Percentiles rank a stretch among this genome's conserved stretches.
These are phyloP conservation scores for Jaenimonas drosophilae DNA, from an alignment of 208 protist species.

Conservation along the genomic window DNA sequence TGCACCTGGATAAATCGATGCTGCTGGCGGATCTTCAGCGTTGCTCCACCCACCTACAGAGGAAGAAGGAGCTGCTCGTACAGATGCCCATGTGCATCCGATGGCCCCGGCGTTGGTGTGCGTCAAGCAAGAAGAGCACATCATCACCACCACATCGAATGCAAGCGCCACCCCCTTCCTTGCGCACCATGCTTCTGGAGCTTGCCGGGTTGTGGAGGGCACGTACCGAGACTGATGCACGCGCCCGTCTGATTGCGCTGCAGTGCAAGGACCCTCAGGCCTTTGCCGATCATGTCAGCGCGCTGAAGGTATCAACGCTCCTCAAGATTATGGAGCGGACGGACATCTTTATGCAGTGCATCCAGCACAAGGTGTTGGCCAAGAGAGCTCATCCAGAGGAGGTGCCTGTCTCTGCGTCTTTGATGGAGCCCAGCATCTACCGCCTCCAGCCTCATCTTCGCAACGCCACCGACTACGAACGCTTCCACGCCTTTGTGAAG, in stretches of 20 bases:
- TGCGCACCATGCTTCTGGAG: too few species aligned
- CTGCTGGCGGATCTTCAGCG: too few species aligned
- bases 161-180: too few species aligned
- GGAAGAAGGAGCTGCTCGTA: too few species aligned
- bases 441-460: background rate
- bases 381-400: too few species aligned
- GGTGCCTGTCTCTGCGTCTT: background rate
- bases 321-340: conserved; percentile 58
- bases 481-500: conserved; percentile 42
- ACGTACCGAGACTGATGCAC: conserved; percentile 24
- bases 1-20: too few species aligned
- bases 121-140: too few species aligned
- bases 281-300: conserved; percentile 33
- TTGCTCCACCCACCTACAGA: too few species aligned
- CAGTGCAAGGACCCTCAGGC: conserved; percentile 27
- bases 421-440: background rate
- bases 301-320: conserved; percentile 38
- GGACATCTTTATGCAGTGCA: conserved; percentile 42
- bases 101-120: too few species aligned
- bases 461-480: conserved; percentile 14
- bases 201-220: conserved; percentile 26
- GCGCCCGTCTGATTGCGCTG: conserved; percentile 27
- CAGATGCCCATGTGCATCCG: too few species aligned
- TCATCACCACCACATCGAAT: too few species aligned
- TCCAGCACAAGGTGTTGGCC: conserved; percentile 21